Percentiles rank a stretch among this genome's conserved stretches.
Conservation (phyloP, 2,329 filamentous ascomycete species). For the Aureobasidium melanogenum region DNA sequence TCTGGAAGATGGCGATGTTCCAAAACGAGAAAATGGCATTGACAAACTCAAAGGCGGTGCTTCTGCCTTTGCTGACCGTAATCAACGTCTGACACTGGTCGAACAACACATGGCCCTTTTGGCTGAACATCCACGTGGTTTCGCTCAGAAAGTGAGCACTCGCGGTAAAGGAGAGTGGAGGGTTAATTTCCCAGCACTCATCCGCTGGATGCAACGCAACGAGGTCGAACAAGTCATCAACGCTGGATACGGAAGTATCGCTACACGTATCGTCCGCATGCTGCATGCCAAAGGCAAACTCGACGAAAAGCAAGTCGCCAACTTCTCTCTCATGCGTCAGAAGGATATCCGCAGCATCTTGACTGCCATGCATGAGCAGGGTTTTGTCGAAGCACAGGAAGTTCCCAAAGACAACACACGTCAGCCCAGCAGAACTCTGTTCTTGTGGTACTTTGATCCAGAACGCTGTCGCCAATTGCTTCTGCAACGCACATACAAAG, state of each 20-base stretch:
- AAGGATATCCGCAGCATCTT: conserved; percentile 78
- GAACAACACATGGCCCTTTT: conserved; percentile 67
- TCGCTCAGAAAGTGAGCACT: conserved; percentile 58
- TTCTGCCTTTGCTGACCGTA: conserved; percentile 28
- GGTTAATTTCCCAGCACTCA: conserved; percentile 69
- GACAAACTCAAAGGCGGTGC: conserved; percentile 15
- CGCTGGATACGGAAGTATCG: conserved; percentile 65
- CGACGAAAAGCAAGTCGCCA: conserved; percentile 84
- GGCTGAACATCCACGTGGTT: conserved; percentile 58
- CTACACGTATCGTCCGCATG: conserved; percentile 76
- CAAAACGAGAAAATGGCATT: conserved; percentile 13
- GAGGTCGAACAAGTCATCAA: conserved; percentile 78
- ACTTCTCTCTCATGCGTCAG: conserved; percentile 73
- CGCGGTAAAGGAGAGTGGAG: conserved; percentile 66
- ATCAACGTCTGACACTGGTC: conserved; percentile 46
- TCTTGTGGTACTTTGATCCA: conserved; percentile 84
- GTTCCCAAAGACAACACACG: conserved; percentile 81
- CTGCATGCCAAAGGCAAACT: conserved; percentile 80
- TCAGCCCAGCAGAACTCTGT: conserved; percentile 74
- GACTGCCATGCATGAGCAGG: conserved; percentile 74
- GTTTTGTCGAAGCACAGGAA: conserved; percentile 86
- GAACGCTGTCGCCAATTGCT: conserved; percentile 62
- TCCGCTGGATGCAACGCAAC: conserved; percentile 60
- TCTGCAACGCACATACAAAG: conserved; percentile 77
- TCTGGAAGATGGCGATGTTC: conserved; percentile 26